A percentile compares a stretch with the other conserved stretches of the same genome.
Evolutionary conservation across 805 yeast genomes (phyloP).

Genomic region (Myxozyma geophila): DNA sequence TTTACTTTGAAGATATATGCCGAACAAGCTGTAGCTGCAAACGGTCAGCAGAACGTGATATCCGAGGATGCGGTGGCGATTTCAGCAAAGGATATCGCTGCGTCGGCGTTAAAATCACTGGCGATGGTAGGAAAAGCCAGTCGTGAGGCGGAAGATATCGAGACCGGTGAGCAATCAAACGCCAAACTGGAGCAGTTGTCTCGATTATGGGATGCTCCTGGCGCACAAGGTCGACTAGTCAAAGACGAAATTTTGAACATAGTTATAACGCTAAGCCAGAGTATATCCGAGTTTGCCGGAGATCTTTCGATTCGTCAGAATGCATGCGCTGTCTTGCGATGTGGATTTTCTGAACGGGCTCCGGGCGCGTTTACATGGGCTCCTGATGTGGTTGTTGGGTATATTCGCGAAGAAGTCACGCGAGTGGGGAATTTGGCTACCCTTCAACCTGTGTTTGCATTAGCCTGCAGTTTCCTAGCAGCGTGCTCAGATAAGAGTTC

Average conservation of each 20-base stretch:
- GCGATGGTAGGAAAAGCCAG: constrained; percentile 74
- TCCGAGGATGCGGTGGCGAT: neutral
- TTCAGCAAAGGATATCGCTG: constrained; percentile 45
- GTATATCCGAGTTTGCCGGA: constrained; percentile 45
- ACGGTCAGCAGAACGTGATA: neutral
- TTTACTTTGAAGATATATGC: constrained; percentile 13
- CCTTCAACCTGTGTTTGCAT: constrained; percentile 24
- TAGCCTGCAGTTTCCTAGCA: constrained; percentile 18
- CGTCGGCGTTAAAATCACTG: constrained; percentile 65
- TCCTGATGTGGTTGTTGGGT: constrained; percentile 48
- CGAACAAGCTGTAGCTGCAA: constrained; percentile 14
- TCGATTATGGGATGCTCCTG: constrained; percentile 47
- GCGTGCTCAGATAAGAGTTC: neutral
- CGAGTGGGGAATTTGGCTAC: constrained; percentile 10
- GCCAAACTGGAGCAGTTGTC: neutral
- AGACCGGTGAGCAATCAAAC: constrained; percentile 43
- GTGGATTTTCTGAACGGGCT: constrained; percentile 65
- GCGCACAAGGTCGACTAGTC: constrained; percentile 57
- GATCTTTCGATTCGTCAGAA: constrained; percentile 55
- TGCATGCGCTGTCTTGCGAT: constrained; percentile 63
- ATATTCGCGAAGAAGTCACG: constrained; percentile 20
- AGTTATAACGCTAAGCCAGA: constrained; percentile 51
- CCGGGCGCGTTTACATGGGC: constrained; percentile 70
- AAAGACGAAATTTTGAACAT: constrained; percentile 51
- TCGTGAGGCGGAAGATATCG: constrained; percentile 59